Conservation (phyloP, 2,329 filamentous ascomycete genomes). For the Neodidymelliopsis sp. region DNA sequence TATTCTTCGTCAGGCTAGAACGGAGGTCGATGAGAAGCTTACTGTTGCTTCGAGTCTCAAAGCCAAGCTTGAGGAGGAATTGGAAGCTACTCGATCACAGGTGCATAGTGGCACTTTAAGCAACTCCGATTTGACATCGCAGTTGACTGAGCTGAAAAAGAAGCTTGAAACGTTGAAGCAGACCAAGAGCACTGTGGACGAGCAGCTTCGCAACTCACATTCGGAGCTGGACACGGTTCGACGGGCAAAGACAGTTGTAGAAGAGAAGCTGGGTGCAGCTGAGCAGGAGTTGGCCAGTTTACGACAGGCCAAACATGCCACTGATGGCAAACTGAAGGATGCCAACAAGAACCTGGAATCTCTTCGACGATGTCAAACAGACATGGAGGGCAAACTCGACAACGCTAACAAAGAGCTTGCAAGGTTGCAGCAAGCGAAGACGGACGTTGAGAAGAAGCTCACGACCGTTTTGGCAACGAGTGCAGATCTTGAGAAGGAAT, state of each 20-base stretch:
- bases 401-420: not conserved
- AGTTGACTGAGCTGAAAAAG: not conserved
- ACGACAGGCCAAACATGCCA: not conserved
- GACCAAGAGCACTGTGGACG: constrained; percentile 19
- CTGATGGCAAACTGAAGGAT: constrained; percentile 1
- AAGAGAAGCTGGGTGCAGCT: not conserved
- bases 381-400: constrained; percentile 6
- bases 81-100: constrained; percentile 1
- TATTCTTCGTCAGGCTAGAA: constrained; percentile 21
- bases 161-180: not conserved
- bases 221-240: constrained; percentile 26
- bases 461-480: constrained; percentile 15
- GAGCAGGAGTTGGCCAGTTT: not conserved
- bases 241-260: constrained; percentile 19
- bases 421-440: not conserved
- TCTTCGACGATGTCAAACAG: constrained; percentile 3
- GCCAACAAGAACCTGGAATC: not conserved
- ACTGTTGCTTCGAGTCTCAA: not conserved
- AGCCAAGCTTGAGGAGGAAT: constrained; percentile 1
- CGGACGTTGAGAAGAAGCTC: constrained; percentile 5
- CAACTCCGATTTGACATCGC: not conserved
- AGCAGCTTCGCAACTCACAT: constrained; percentile 22
- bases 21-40: constrained; percentile 8
- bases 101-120: not conserved
- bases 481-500: constrained; percentile 26